Conservation (phyloP, 2,329 filamentous ascomycete species). For the Boeremia lycopersici region DNA sequence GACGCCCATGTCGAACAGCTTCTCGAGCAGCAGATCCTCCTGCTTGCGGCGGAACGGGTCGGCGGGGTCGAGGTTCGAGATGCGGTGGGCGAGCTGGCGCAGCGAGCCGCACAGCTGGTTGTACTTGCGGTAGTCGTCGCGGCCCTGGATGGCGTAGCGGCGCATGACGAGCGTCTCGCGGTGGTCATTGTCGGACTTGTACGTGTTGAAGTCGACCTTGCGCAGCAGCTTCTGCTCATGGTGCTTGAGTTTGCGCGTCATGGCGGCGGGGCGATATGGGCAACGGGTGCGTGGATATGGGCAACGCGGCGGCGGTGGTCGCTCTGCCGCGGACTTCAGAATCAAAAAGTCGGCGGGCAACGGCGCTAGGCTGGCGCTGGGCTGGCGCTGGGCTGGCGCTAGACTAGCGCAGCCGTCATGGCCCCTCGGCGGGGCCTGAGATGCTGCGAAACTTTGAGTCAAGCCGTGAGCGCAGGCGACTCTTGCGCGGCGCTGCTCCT, state of each 20-base stretch:
- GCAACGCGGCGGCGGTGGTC: background rate
- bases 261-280: constrained; percentile 48
- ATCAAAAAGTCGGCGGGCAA: constrained; percentile 23
- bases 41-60: constrained; percentile 81
- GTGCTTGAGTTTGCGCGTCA: constrained; percentile 96
- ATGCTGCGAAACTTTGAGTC: constrained; percentile 20
- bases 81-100: constrained; percentile 85
- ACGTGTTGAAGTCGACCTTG: constrained; percentile 93
- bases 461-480: background rate
- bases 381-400: constrained; percentile 15
- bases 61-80: constrained; percentile 79
- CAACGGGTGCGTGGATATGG: background rate
- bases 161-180: constrained; percentile 79
- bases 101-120: constrained; percentile 65
- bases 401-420: constrained; percentile 14
- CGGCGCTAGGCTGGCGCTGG: constrained; percentile 15
- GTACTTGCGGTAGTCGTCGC: constrained; percentile 72
- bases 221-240: constrained; percentile 89
- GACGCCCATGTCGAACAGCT: constrained; percentile 91
- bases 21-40: constrained; percentile 85
- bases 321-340: background rate
- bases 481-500: background rate
- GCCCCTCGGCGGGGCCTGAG: constrained; percentile 15
- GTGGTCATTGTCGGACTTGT: constrained; percentile 86
- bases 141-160: constrained; percentile 87